phyloP scores from a whole-genome alignment of 306 rosid genomes.

The Fagus sylvatica region DNA sequence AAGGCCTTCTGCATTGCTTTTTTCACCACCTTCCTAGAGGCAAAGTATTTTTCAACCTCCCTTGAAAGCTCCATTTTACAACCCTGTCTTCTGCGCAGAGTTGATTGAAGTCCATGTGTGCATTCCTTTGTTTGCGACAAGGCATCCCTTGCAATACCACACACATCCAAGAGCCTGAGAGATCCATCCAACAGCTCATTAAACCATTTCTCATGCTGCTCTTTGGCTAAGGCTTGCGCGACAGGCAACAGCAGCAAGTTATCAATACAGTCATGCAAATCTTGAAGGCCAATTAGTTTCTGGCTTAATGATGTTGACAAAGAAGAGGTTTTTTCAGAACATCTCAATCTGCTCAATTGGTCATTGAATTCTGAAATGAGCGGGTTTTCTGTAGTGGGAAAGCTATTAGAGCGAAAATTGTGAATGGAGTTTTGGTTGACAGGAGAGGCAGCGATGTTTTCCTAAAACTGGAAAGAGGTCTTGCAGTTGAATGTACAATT shows the following conservation, averaged over 20 bases:
- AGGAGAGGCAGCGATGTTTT: constrained; percentile 3
- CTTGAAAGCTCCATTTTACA: constrained; percentile 41
- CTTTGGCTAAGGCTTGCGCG: neutral
- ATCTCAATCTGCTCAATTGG: constrained; percentile 21
- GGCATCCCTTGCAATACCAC: constrained; percentile 43
- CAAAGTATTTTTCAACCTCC: constrained; percentile 44
- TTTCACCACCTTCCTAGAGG: constrained; percentile 50
- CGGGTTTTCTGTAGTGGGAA: constrained; percentile 28
- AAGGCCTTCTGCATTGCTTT: constrained; percentile 39
- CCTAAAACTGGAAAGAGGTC: neutral
- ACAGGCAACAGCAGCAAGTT: constrained; percentile 16
- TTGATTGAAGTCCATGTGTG: constrained; percentile 46
- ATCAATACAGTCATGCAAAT: constrained; percentile 12
- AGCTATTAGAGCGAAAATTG: constrained; percentile 25
- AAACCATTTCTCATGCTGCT: constrained; percentile 29
- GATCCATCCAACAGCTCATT: constrained; percentile 53
- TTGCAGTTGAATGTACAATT: too few species aligned
- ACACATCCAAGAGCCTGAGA: constrained; percentile 41
- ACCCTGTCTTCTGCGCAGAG: constrained; percentile 47
- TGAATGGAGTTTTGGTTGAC: constrained; percentile 12
- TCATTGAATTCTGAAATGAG: constrained; percentile 17
- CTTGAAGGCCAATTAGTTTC: constrained; percentile 17
- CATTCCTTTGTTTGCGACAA: constrained; percentile 53
- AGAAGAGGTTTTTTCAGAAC: constrained; percentile 18
- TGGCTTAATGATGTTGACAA: constrained; percentile 18